Base-by-base conservation (phyloP, 2,329 filamentous ascomycete genomes). In the Nemania sp. region DNA sequence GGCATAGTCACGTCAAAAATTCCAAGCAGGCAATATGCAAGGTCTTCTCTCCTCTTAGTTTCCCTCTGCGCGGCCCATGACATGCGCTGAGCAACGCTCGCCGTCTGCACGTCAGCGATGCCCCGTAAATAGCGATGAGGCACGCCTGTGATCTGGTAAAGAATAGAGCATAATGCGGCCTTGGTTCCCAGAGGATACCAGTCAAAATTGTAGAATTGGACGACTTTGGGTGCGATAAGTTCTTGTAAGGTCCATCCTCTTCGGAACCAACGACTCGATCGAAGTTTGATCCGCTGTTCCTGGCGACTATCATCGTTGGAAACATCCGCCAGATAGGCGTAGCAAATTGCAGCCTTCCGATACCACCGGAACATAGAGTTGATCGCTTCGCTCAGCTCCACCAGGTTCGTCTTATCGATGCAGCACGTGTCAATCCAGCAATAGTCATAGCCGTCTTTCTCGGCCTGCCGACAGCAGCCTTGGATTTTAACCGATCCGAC, bases 301-400 rank as follows among this genome's bases (percentile, higher is more conserved):
- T 15, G 49, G 13, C n/a, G 26, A 5, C 7, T 27, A n/a, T 24
- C 45, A 20, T 62, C 26, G 13, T 15, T 26, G 20, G 43, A 32
- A 41, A 58, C 64, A 38, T 66, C 64, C 3, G 43, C 35, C 20
- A 66, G 32, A 22, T 66, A 58, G n/a, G 58, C 58, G 32, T 62
- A 66, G 26, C 58, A 66, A 6, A 66, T 7, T 4, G 58, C 29
- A 47, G 64, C 58, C 15, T 13, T 1, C 5, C 7, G 10, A 24
- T 66, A 66, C 64, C 64, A 62, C 13, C 54, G 58, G 35, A 54
- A 66, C 64, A 66, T 66, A 20, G n/a, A n/a, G n/a, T n/a, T n/a
- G n/a, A n/a, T n/a, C n/a, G n/a, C n/a, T n/a, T n/a, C n/a, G n/a
- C n/a, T 38, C 1, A 66, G 29, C 45, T 62, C 58, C 1, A 38